These are phyloP conservation scores for Aspergillus ibericus DNA, from an alignment of 2,329 filamentous ascomycete genomes.

Conservation along the genomic window DNA sequence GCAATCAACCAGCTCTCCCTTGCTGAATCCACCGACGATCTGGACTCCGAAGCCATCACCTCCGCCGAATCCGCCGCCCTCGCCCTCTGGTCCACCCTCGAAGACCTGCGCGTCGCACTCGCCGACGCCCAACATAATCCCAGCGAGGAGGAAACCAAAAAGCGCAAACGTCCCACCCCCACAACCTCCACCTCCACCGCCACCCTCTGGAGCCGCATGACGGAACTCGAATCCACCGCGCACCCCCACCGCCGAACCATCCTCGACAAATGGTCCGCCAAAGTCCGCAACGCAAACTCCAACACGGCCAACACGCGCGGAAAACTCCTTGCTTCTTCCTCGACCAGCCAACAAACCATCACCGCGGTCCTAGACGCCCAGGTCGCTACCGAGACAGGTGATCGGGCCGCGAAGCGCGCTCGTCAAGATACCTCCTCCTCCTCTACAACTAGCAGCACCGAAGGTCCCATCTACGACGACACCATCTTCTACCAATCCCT, in stretches of 20 bases:
- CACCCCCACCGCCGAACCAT: slow-evolving; percentile 65
- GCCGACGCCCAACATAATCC: slow-evolving; percentile 37
- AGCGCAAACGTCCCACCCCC: slow-evolving; percentile 53
- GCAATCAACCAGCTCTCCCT: slow-evolving; percentile 72
- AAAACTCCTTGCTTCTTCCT: slow-evolving; percentile 59
- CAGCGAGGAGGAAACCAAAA: slow-evolving; percentile 34
- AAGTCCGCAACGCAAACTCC: slow-evolving; percentile 59
- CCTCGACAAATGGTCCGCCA: slow-evolving; percentile 87
- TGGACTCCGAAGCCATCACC: slow-evolving; percentile 54
- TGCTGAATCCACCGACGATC: slow-evolving; percentile 44
- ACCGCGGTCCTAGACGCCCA: slow-evolving; percentile 47
- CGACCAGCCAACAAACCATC: slow-evolving; percentile 53
- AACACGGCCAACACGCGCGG: slow-evolving; percentile 58
- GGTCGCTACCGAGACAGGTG: slow-evolving; percentile 40
- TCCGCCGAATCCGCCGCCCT: slow-evolving; percentile 84
- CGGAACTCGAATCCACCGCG: slow-evolving; percentile 62
- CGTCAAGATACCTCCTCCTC: slow-evolving; percentile 17
- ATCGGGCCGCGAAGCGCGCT: slow-evolving; percentile 32
- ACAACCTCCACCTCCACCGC: slow-evolving; percentile 57
- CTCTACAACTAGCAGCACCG: not conserved
- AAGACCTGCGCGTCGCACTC: slow-evolving; percentile 43
- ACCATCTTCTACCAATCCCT: slow-evolving; percentile 92
- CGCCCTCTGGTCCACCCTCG: slow-evolving; percentile 74
- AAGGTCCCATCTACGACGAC: slow-evolving; percentile 74
- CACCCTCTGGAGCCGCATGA: slow-evolving; percentile 72